These are phyloP conservation scores for Nicotiana tomentosiformis DNA, from an alignment of 257 asterid genomes.

Conservation along the genomic window DNA sequence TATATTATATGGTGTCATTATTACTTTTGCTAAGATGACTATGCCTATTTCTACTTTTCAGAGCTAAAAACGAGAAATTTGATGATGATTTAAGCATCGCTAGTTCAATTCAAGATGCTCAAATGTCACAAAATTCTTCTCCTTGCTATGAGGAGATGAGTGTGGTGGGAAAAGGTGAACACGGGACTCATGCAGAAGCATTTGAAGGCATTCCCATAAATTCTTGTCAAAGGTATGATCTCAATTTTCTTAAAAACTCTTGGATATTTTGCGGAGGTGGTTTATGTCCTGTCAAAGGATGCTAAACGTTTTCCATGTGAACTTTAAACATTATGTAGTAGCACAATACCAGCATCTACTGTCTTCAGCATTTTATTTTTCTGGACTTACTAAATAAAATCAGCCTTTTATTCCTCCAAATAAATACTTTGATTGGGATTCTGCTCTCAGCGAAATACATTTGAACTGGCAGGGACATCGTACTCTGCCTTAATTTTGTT, in stretches of 20 bases:
- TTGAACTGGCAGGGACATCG: not conserved
- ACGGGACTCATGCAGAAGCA: conserved; percentile 38
- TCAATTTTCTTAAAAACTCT: conserved; percentile 1
- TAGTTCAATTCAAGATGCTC: conserved; percentile 33
- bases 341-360: not conserved
- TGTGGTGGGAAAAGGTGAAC: conserved; percentile 31
- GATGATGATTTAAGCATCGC: conserved; percentile 45
- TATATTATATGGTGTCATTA: not conserved
- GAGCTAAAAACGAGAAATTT: conserved; percentile 47
- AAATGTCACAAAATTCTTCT: conserved; percentile 18
- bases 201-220: conserved; percentile 30
- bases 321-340: not conserved
- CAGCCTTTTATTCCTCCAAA: not conserved
- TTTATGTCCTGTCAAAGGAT: not conserved
- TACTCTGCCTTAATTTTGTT: not conserved
- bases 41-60: conserved; percentile 22
- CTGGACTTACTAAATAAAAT: not conserved
- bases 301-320: not conserved
- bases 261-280: not conserved
- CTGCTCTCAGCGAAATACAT: not conserved
- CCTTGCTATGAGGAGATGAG: conserved; percentile 39
- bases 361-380: not conserved
- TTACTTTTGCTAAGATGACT: not conserved
- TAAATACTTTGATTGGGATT: not conserved
- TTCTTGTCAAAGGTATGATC: conserved; percentile 42